Conservation (phyloP, 1,139 yeast species). For the Candida gigantensis region DNA sequence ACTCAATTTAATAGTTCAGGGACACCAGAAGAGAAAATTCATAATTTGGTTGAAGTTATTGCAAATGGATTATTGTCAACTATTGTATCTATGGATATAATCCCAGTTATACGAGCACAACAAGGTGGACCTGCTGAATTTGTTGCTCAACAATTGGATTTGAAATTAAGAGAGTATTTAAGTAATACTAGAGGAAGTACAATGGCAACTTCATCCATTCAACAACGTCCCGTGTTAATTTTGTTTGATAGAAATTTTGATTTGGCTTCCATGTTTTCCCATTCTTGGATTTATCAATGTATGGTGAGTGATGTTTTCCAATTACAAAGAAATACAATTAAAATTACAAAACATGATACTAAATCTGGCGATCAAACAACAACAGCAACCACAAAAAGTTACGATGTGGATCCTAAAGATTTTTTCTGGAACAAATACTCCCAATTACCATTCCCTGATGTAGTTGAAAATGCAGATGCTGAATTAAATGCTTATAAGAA, state of each 20-base stretch:
- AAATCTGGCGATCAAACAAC: slow-evolving; percentile 40
- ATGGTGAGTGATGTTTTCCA: slow-evolving; percentile 91
- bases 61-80: slow-evolving; percentile 81
- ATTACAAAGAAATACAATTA: slow-evolving; percentile 72
- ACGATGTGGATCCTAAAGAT: slow-evolving; percentile 90
- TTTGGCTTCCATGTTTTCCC: slow-evolving; percentile 90
- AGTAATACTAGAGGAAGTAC: slow-evolving; percentile 61
- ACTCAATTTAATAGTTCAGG: slow-evolving; percentile 67
- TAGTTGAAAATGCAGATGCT: slow-evolving; percentile 89
- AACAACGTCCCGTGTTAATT: slow-evolving; percentile 73
- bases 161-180: slow-evolving; percentile 79
- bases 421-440: slow-evolving; percentile 88
- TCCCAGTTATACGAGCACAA: slow-evolving; percentile 90
- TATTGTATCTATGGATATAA: slow-evolving; percentile 71
- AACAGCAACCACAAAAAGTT: slow-evolving; percentile 48
- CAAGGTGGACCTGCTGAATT: slow-evolving; percentile 95
- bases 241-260: slow-evolving; percentile 87
- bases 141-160: slow-evolving; percentile 84
- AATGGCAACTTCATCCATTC: slow-evolving; percentile 32
- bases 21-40: slow-evolving; percentile 75
- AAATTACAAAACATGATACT: slow-evolving; percentile 34
- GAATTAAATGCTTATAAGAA: slow-evolving; percentile 79
- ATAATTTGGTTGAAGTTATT: slow-evolving; percentile 62
- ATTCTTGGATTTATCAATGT: slow-evolving; percentile 97
- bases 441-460: slow-evolving; percentile 93